phyloP scores from a whole-genome alignment of 1,284 basidiomycete genomes.

The Coniferiporia sulphurascens region DNA sequence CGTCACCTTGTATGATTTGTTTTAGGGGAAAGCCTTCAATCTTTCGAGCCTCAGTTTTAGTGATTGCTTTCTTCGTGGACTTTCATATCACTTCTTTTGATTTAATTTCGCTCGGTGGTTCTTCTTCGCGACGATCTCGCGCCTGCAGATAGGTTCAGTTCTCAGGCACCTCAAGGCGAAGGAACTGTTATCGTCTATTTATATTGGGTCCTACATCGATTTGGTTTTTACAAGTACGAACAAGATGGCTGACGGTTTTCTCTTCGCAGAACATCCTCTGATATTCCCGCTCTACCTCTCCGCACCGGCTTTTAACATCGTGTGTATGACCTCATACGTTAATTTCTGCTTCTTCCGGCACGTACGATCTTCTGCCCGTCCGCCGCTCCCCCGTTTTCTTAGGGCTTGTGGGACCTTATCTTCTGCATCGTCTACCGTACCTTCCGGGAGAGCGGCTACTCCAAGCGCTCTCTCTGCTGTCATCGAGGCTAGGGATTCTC shows the following conservation, averaged over 20 bases:
- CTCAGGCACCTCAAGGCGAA: neutral
- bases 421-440: slow-evolving; percentile 6
- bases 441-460: slow-evolving; percentile 10
- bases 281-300: slow-evolving; percentile 81
- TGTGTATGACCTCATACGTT: slow-evolving; percentile 70
- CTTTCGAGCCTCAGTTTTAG: neutral
- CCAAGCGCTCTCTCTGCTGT: slow-evolving; percentile 12
- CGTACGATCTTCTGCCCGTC: slow-evolving; percentile 64
- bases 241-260: neutral
- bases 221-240: neutral
- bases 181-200: neutral
- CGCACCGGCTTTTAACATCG: slow-evolving; percentile 66
- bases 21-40: neutral
- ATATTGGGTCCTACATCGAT: neutral
- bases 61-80: neutral
- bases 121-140: slow-evolving; percentile 2
- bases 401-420: slow-evolving; percentile 12
- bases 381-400: slow-evolving; percentile 14
- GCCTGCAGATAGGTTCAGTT: neutral
- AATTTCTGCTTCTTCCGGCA: slow-evolving; percentile 81
- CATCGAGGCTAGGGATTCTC: slow-evolving; percentile 8
- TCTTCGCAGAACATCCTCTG: slow-evolving; percentile 61
- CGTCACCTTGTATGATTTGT: neutral
- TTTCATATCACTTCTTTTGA: neutral
- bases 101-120: neutral